A percentile compares a stretch with the other conserved stretches of the same genome.
phyloP scores from a whole-genome alignment of 2,329 filamentous ascomycete genomes.

The Monilinia fructicola region DNA sequence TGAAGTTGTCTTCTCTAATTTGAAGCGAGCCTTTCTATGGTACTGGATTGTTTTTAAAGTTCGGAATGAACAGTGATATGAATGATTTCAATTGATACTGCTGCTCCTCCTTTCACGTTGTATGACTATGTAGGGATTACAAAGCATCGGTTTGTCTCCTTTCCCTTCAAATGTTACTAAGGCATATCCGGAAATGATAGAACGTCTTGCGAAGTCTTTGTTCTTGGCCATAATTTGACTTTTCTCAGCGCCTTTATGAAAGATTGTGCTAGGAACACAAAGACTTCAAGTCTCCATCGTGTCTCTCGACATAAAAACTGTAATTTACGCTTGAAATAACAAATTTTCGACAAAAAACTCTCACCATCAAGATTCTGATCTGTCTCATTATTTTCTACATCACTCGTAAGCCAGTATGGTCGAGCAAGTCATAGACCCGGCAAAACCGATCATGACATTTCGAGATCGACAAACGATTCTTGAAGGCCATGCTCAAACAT shows the following conservation, averaged over 20 bases:
- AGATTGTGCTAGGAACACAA: neutral
- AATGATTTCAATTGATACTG: neutral
- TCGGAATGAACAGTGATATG: neutral
- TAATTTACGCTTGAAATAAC: neutral
- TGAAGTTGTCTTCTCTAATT: neutral
- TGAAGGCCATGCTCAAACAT: slow-evolving; percentile 4
- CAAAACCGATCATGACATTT: neutral
- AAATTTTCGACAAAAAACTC: neutral
- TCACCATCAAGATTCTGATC: neutral
- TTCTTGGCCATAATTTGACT: neutral
- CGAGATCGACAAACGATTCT: neutral
- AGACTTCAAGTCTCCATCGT: neutral
- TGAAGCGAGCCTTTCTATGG: neutral
- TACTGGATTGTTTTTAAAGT: neutral
- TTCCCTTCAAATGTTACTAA: neutral
- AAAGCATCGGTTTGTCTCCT: neutral
- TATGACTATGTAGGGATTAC: neutral
- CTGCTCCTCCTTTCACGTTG: neutral
- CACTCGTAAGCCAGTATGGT: neutral
- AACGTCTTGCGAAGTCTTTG: neutral
- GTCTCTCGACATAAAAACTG: neutral
- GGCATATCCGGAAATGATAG: neutral
- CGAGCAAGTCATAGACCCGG: slow-evolving; percentile 13
- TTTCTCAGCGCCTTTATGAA: neutral
- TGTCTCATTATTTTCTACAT: neutral